A percentile compares a stretch with the other conserved stretches of the same genome.
phyloP scores from a whole-genome alignment of 2,329 filamentous ascomycete genomes.

The Diplodia seriata region DNA sequence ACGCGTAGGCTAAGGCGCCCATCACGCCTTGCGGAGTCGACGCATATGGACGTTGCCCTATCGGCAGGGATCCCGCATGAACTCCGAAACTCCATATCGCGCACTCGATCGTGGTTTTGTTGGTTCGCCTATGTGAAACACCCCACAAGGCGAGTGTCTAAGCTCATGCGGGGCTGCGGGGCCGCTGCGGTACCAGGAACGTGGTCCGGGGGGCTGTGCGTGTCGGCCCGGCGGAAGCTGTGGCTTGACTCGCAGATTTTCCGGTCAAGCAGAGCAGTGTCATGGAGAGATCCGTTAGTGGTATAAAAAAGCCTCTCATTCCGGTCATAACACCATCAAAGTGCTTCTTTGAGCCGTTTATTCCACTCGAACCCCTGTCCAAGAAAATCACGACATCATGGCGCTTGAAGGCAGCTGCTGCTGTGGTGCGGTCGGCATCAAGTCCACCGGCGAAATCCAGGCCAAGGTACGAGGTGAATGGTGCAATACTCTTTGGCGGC shows the following conservation, averaged over 20 bases:
- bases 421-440: constrained; percentile 59
- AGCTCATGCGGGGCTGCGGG: background rate
- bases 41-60: background rate
- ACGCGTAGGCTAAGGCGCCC: background rate
- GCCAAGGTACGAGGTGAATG: background rate
- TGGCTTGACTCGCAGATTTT: background rate
- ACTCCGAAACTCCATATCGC: too few species aligned
- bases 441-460: constrained; percentile 55
- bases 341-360: background rate
- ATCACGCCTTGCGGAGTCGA: too few species aligned
- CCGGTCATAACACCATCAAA: background rate
- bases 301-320: constrained; percentile 1
- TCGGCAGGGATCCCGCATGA: background rate
- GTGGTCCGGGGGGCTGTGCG: background rate
- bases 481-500: background rate
- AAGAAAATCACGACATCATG: constrained; percentile 38
- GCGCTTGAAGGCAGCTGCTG: constrained; percentile 55
- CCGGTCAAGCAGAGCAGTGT: background rate
- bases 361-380: background rate
- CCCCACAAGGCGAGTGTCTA: too few species aligned
- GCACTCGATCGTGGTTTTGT: too few species aligned
- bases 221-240: background rate
- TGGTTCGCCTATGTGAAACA: too few species aligned
- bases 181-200: too few species aligned
- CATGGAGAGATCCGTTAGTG: background rate